phyloP scores from a whole-genome alignment of 2,329 filamentous ascomycete species.

The Pseudogymnoascus sp. region DNA sequence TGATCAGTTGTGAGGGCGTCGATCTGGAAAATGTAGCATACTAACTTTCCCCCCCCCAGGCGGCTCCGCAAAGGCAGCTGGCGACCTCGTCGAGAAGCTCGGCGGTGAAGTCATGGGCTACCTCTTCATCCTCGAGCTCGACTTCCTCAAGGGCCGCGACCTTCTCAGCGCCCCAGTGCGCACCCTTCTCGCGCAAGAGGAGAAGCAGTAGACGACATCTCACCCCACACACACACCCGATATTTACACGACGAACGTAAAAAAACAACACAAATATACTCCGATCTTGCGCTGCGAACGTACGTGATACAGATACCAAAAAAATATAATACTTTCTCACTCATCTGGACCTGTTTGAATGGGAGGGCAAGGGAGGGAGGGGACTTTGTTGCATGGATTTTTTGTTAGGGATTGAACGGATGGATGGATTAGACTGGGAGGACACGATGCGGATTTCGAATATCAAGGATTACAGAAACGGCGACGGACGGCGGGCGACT shows the following conservation, averaged over 20 bases:
- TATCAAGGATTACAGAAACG: neutral
- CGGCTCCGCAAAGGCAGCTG: constrained; percentile 82
- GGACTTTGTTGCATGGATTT: neutral
- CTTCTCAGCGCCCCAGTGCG: constrained; percentile 79
- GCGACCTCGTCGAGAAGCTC: constrained; percentile 74
- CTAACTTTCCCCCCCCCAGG: constrained; percentile 35
- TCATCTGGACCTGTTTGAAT: neutral
- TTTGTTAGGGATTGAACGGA: neutral
- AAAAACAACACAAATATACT: neutral
- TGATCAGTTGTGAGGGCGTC: neutral
- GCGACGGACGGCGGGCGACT: neutral
- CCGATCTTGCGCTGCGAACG: neutral
- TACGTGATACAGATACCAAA: neutral
- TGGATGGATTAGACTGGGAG: neutral
- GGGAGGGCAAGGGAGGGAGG: neutral
- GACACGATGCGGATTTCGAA: neutral
- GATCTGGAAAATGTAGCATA: neutral
- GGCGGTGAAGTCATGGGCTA: constrained; percentile 82
- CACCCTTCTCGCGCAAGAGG: constrained; percentile 67
- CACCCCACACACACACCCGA: neutral
- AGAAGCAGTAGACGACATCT: constrained; percentile 20
- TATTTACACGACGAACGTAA: neutral
- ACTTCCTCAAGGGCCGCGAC: constrained; percentile 82
- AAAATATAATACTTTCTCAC: neutral
- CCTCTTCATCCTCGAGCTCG: constrained; percentile 91